phyloP scores from a whole-genome alignment of 2,329 filamentous ascomycete genomes.

The Magnaporthiopsis rhizophila region DNA sequence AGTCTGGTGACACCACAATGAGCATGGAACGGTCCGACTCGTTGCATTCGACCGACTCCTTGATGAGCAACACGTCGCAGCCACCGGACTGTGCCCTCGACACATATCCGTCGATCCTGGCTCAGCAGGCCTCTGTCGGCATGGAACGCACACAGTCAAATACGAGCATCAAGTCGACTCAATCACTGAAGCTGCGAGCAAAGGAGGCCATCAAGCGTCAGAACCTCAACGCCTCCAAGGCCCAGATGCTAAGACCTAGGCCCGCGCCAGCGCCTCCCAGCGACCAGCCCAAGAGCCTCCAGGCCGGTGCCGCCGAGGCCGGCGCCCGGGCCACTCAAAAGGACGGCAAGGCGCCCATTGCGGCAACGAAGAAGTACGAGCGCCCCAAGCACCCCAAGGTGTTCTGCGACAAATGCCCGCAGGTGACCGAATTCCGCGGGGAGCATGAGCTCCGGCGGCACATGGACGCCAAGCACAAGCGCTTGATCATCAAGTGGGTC shows the following conservation, averaged over 20 bases:
- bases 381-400: constrained; percentile 66
- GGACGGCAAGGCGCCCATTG: constrained; percentile 34
- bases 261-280: constrained; percentile 16
- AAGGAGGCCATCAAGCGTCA: constrained; percentile 40
- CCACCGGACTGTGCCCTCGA: not conserved
- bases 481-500: constrained; percentile 45
- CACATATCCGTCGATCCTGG: constrained; percentile 8
- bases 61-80: constrained; percentile 1
- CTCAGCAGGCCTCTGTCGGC: not conserved
- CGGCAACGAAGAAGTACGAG: constrained; percentile 36
- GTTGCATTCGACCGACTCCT: constrained; percentile 4
- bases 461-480: constrained; percentile 55
- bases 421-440: constrained; percentile 71
- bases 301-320: constrained; percentile 14
- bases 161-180: constrained; percentile 28
- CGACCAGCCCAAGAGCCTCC: constrained; percentile 18
- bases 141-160: constrained; percentile 40
- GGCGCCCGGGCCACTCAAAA: constrained; percentile 17
- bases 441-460: constrained; percentile 74
- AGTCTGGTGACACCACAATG: constrained; percentile 18
- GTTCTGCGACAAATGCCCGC: constrained; percentile 60
- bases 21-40: constrained; percentile 38
- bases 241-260: constrained; percentile 34
- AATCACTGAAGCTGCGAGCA: constrained; percentile 37
- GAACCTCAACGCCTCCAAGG: constrained; percentile 30